Evolutionary conservation across 768 basidiomycete genomes (phyloP).

Genomic region (Wakefieldia striispora): DNA sequence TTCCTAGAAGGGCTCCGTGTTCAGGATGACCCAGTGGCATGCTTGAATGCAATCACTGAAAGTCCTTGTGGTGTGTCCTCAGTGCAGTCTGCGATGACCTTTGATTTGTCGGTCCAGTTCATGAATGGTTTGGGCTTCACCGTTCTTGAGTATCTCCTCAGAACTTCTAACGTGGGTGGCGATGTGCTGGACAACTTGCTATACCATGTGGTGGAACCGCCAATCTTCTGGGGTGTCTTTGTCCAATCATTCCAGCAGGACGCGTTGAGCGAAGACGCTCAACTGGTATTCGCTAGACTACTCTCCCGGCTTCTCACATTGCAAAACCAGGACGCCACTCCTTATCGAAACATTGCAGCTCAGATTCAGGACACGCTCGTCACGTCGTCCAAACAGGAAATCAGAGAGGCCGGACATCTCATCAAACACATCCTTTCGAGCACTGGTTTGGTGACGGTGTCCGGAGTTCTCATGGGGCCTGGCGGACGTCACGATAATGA

Average conservation of each 20-base stretch:
- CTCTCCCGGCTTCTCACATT: constrained; percentile 46
- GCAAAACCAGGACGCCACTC: constrained; percentile 29
- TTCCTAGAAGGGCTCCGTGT: constrained; percentile 49
- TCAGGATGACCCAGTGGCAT: constrained; percentile 38
- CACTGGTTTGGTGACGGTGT: constrained; percentile 11
- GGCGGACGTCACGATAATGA: constrained; percentile 75
- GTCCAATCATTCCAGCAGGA: constrained; percentile 31
- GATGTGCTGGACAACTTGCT: constrained; percentile 40
- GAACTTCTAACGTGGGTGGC: constrained; percentile 41
- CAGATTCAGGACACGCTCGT: constrained; percentile 28
- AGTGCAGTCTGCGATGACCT: constrained; percentile 40
- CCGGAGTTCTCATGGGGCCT: constrained; percentile 32
- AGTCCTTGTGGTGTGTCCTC: constrained; percentile 37
- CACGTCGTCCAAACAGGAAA: constrained; percentile 22
- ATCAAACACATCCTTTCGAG: constrained; percentile 39
- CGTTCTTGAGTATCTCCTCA: constrained; percentile 40
- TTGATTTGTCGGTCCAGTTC: constrained; percentile 36
- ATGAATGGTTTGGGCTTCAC: constrained; percentile 41
- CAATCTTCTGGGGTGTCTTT: constrained; percentile 47
- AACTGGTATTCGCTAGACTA: constrained; percentile 44
- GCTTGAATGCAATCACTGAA: constrained; percentile 36
- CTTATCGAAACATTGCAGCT: constrained; percentile 39
- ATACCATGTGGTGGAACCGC: constrained; percentile 44
- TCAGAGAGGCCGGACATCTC: constrained; percentile 35
- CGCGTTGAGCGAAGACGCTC: constrained; percentile 33